Conservation (phyloP, 352 stramenopile species). For the Globisporangium viniferum region DNA sequence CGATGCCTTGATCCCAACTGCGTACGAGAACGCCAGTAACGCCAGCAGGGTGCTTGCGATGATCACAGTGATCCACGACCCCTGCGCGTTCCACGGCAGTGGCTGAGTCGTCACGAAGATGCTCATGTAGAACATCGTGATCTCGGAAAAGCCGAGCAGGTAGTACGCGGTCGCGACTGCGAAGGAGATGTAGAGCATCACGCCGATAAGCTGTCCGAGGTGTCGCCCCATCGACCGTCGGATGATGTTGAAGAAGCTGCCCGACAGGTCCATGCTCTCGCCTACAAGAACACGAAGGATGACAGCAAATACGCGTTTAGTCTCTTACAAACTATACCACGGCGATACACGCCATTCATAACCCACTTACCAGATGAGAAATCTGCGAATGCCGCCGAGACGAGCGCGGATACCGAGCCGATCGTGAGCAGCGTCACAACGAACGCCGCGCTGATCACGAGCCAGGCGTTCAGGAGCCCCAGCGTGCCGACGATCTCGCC, state of each 20-base stretch:
- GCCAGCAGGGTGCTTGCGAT: slow-evolving; percentile 31
- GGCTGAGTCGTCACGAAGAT: slow-evolving; percentile 16
- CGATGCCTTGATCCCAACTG: slow-evolving; percentile 17
- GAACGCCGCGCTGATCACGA: slow-evolving; percentile 33
- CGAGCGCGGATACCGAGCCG: slow-evolving; percentile 44
- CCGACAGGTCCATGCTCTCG: slow-evolving; percentile 12
- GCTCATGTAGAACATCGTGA: slow-evolving; percentile 39
- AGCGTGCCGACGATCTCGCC: slow-evolving; percentile 36
- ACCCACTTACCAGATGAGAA: slow-evolving; percentile 5
- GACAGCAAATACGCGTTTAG: background rate
- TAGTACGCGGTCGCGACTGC: slow-evolving; percentile 39
- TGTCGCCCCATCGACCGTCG: slow-evolving; percentile 23
- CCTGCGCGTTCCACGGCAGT: slow-evolving; percentile 38
- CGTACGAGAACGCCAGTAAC: slow-evolving; percentile 16
- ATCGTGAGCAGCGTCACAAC: slow-evolving; percentile 42
- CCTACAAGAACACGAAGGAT: background rate
- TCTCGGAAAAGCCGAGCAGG: slow-evolving; percentile 45
- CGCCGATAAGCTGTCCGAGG: slow-evolving; percentile 33
- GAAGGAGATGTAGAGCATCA: slow-evolving; percentile 40
- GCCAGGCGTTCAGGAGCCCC: slow-evolving; percentile 23
- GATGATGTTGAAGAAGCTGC: slow-evolving; percentile 31
- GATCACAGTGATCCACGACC: slow-evolving; percentile 30
- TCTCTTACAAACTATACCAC: background rate
- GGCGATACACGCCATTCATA: background rate
- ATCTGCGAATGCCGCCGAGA: slow-evolving; percentile 22